Conservation (phyloP, 805 yeast genomes). For the Grigorovia transvaalensis region DNA sequence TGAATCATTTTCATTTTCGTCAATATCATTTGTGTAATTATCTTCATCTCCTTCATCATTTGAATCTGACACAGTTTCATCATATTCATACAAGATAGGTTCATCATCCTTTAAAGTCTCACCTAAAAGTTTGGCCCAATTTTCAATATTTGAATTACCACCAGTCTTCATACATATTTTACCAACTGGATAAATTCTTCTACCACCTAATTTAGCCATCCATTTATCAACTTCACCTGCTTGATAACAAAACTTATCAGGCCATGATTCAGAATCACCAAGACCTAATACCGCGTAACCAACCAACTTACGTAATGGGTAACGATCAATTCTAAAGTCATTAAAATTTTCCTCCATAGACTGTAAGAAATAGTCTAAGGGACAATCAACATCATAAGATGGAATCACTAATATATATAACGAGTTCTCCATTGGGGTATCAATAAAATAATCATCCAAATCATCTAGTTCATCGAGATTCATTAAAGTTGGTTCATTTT, state of each 20-base stretch:
- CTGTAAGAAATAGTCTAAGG: constrained; percentile 78
- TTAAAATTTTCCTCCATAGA: constrained; percentile 68
- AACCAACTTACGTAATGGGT: constrained; percentile 54
- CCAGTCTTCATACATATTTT: constrained; percentile 68
- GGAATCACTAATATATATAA: constrained; percentile 72
- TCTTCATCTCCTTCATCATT: constrained; percentile 29
- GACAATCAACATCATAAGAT: constrained; percentile 87
- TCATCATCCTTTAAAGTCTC: constrained; percentile 60
- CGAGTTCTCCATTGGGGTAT: constrained; percentile 44
- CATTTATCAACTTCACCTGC: constrained; percentile 64
- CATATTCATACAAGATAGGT: constrained; percentile 51
- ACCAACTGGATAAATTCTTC: constrained; percentile 76
- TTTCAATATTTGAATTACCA: constrained; percentile 47
- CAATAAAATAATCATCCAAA: constrained; percentile 69
- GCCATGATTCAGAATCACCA: constrained; percentile 85
- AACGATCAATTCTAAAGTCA: constrained; percentile 79
- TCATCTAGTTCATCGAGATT: constrained; percentile 78
- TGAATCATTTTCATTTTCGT: constrained; percentile 20
- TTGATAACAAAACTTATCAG: constrained; percentile 77
- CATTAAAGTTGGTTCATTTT: constrained; percentile 40
- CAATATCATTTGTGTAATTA: constrained; percentile 19
- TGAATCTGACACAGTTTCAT: constrained; percentile 48
- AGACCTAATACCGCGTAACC: constrained; percentile 83
- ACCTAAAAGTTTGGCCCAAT: constrained; percentile 56
- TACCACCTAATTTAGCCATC: constrained; percentile 75